Conservation (phyloP, 1,139 yeast species). For the Debaryomyces psychrophilus region DNA sequence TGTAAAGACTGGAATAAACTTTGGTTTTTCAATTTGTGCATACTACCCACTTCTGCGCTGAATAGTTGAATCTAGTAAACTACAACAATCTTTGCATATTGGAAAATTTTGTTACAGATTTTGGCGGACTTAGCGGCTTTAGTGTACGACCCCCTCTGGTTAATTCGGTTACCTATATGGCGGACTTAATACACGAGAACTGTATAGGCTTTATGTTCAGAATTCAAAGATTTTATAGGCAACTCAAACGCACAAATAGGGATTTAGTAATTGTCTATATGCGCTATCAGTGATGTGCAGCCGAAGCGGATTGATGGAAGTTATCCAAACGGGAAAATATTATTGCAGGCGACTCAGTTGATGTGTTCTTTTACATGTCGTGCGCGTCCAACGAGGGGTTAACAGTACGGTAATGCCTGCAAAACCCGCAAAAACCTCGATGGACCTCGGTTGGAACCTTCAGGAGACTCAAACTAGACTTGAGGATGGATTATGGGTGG, state of each 20-base stretch:
- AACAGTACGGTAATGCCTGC: not conserved
- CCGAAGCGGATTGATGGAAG: not conserved
- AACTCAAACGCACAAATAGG: not conserved
- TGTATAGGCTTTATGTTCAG: not conserved
- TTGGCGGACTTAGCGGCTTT: conserved; percentile 8
- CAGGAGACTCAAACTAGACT: not conserved
- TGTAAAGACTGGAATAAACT: not conserved
- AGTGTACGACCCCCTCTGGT: conserved; percentile 3
- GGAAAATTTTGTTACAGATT: not conserved
- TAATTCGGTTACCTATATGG: not conserved
- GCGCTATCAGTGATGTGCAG: not conserved
- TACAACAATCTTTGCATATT: not conserved
- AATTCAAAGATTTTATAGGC: too few relatives aligned
- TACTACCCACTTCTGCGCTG: not conserved
- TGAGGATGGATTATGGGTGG: not conserved
- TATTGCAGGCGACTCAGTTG: not conserved
- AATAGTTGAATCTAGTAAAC: not conserved
- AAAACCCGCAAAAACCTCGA: not conserved
- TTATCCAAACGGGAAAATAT: not conserved
- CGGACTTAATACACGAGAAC: not conserved
- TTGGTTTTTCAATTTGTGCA: conserved; percentile 1
- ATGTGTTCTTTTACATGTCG: conserved; percentile 2
- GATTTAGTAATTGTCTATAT: not conserved
- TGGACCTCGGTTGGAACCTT: not conserved
- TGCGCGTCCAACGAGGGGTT: not conserved